Base-by-base conservation (phyloP, 176 grass and related monocot species). In the Stipa capillata region DNA sequence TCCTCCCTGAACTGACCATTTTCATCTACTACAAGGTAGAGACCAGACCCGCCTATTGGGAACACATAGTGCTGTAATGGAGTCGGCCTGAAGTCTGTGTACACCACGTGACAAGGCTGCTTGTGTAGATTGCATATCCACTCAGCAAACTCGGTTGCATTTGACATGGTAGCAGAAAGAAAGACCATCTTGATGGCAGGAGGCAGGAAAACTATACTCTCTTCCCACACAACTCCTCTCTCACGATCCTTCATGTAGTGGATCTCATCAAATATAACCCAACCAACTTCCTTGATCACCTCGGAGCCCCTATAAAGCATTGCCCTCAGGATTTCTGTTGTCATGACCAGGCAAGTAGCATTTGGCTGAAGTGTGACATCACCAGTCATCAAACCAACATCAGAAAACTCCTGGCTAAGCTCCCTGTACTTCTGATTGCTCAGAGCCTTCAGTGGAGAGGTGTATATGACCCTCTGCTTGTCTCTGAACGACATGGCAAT, bases 171-270 rank as follows among this genome's bases (percentile, higher is more conserved):
- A 37, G 94, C 94, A 20, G 94, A 93, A 57, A 97, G 86, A 44
- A 97, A 97, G 35, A 97, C 88, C 94, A 97, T 97, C 88, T 97
- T 97, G 80, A 97, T 97, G 18, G 91, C 94, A 2, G 91, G 89
- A 8, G 94, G 94, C 66, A 97, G 76, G 79, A 97, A 97, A 39
- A 97, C 85, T 78, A 94, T 97, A 74, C 89, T 97, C 65, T 97
- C 94, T 85, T 97, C 94, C 94, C 94, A 97, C 59, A 93, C 94
- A 36, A 97, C 94, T 18, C 90, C 90, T 25, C 94, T 88, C 85
- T 97, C 94, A 20, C 94, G 86, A 72, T 97, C 94, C 75, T 97
- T 97, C 94, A 94, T 97, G 84, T 97, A 97, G 85, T 97, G 94
- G 44, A 97, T 97, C 72, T 97, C 94, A 72, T 97, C 94, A 40